These are phyloP conservation scores for Arthroderma sp. DNA, from an alignment of 2,329 filamentous ascomycete genomes.

Conservation along the genomic window DNA sequence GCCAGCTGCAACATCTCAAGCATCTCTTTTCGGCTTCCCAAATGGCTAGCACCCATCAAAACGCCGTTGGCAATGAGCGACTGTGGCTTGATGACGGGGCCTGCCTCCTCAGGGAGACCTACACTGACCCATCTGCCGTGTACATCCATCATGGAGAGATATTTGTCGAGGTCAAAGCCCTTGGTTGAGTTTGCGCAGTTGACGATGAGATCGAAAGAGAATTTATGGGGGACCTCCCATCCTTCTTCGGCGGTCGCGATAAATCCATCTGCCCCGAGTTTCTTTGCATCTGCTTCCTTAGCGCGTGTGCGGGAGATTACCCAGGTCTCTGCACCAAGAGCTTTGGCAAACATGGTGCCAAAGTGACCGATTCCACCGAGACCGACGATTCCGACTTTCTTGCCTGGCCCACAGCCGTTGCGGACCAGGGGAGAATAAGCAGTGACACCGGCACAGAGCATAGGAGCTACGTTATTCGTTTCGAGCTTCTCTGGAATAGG, in stretches of 20 bases:
- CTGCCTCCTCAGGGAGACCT: constrained; percentile 63
- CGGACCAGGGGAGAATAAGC: constrained; percentile 65
- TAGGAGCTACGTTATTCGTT: constrained; percentile 52
- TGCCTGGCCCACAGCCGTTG: constrained; percentile 58
- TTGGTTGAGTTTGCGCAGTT: constrained; percentile 68
- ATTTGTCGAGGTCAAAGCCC: constrained; percentile 44
- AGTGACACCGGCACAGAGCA: constrained; percentile 77
- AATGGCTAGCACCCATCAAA: constrained; percentile 57
- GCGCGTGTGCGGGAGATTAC: constrained; percentile 46
- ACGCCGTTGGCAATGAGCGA: constrained; percentile 61
- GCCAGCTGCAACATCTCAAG: constrained; percentile 59
- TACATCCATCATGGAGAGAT: constrained; percentile 68
- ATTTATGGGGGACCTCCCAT: constrained; percentile 43
- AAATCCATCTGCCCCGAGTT: constrained; percentile 49
- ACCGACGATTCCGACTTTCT: constrained; percentile 29
- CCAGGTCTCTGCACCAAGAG: constrained; percentile 49
- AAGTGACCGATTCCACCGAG: constrained; percentile 58
- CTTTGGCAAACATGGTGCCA: constrained; percentile 56
- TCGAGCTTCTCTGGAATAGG: constrained; percentile 58
- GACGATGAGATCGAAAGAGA: constrained; percentile 52
- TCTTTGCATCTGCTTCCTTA: constrained; percentile 48
- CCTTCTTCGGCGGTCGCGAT: constrained; percentile 44
- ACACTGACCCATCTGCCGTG: constrained; percentile 71
- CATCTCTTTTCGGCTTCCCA: constrained; percentile 58
- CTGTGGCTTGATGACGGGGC: constrained; percentile 58